Percentiles rank a stretch among this genome's conserved stretches.
Evolutionary conservation across 129 eudicot genomes (phyloP).

Genomic region (Scalesia atractyloides): DNA sequence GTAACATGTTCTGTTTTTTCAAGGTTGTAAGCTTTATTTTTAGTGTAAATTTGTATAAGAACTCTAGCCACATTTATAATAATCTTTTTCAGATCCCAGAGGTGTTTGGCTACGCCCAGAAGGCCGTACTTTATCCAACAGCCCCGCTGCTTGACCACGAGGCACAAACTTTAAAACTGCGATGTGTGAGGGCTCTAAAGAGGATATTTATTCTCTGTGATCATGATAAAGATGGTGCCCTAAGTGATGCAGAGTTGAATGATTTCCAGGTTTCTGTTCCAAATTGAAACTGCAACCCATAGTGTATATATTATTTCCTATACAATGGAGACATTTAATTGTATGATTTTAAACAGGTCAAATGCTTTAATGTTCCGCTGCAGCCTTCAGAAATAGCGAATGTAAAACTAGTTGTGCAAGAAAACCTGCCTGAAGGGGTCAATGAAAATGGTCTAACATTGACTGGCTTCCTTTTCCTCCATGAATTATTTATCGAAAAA

Average conservation of each 20-base stretch:
- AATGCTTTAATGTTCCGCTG: constrained; percentile 90
- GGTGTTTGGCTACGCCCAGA: constrained; percentile 88
- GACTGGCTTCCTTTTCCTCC: constrained; percentile 76
- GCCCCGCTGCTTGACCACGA: constrained; percentile 91
- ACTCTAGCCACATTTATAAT: neutral
- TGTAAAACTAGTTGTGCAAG: constrained; percentile 89
- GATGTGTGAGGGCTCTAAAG: constrained; percentile 87
- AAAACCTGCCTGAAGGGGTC: constrained; percentile 72
- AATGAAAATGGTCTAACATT: constrained; percentile 77
- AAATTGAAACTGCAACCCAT: no score
- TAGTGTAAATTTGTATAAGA: constrained; percentile 3
- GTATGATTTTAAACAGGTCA: constrained; percentile 56
- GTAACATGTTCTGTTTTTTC: constrained; percentile 27
- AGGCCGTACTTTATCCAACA: constrained; percentile 94
- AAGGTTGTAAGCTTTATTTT: neutral
- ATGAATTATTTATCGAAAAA: constrained; percentile 81
- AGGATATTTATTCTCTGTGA: constrained; percentile 92
- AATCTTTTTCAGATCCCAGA: constrained; percentile 65
- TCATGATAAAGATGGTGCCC: constrained; percentile 91
- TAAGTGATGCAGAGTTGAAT: constrained; percentile 91
- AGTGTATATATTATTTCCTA: constrained; percentile 1
- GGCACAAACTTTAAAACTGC: constrained; percentile 78
- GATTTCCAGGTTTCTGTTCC: constrained; percentile 79
- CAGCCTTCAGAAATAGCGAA: constrained; percentile 88
- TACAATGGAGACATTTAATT: neutral